Evolutionary conservation across 2,329 filamentous ascomycete genomes (phyloP).

Genomic region (Paraphoma sp.): DNA sequence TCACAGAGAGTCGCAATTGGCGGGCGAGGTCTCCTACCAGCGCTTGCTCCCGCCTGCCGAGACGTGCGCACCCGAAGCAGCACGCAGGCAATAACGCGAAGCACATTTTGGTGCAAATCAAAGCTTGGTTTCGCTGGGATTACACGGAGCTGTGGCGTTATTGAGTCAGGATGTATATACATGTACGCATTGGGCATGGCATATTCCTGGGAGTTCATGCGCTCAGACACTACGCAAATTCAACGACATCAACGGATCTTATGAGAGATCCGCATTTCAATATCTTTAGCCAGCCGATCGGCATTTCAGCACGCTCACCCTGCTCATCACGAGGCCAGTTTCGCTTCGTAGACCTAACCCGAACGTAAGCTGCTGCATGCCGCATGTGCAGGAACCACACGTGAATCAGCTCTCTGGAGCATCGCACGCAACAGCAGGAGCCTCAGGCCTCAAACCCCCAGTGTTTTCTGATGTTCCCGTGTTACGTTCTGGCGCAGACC

Average conservation of each 20-base stretch:
- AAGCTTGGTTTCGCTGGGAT: neutral
- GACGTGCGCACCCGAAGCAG: conserved; percentile 53
- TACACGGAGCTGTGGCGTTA: conserved; percentile 19
- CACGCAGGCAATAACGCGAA: conserved; percentile 34
- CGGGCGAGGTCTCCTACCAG: conserved; percentile 54
- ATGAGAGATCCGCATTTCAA: neutral
- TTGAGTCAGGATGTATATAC: conserved; percentile 22
- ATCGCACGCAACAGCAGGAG: conserved; percentile 13
- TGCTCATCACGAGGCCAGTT: neutral
- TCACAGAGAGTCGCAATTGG: conserved; percentile 50
- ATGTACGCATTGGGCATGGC: conserved; percentile 11
- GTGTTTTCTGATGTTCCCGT: conserved; percentile 16
- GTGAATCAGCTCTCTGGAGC: neutral
- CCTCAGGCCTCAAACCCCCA: conserved; percentile 13
- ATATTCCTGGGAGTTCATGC: conserved; percentile 25
- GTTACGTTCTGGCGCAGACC: conserved; percentile 12
- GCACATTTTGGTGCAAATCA: conserved; percentile 7
- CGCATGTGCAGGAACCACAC: neutral
- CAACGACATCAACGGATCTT: conserved; percentile 15
- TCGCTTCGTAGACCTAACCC: neutral
- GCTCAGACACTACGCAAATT: conserved; percentile 31
- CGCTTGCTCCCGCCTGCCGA: conserved; percentile 55
- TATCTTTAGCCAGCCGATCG: neutral
- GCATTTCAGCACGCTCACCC: neutral
- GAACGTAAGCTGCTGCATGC: neutral